Percentiles rank a stretch among this genome's conserved stretches.
phyloP scores from a whole-genome alignment of 768 basidiomycete genomes.

The Tulasnella calospora region DNA sequence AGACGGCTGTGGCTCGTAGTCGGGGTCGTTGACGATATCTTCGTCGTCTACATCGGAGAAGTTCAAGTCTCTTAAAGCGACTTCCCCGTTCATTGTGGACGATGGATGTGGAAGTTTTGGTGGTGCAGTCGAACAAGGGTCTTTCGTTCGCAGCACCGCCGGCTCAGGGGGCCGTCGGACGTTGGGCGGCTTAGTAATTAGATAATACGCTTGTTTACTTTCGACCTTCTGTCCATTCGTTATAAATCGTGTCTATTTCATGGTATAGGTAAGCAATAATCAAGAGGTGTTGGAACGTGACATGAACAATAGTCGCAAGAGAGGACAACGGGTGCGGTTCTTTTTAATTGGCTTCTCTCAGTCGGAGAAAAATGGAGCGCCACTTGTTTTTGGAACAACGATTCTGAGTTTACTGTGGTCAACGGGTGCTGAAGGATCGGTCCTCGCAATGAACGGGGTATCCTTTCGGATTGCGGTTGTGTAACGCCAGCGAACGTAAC shows the following conservation, averaged over 20 bases:
- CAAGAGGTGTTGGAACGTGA: background rate
- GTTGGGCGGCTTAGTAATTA: background rate
- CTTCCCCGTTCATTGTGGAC: background rate
- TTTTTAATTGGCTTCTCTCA: background rate
- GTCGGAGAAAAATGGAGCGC: background rate
- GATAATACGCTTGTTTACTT: background rate
- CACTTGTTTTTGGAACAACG: background rate
- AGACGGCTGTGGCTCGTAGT: background rate
- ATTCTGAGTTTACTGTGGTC: background rate
- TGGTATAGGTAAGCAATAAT: background rate
- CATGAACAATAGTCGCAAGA: background rate
- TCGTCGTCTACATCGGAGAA: background rate
- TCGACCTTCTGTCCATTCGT: background rate
- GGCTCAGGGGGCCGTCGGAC: background rate
- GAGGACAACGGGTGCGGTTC: too few species aligned
- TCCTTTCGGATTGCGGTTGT: slow-evolving; percentile 12
- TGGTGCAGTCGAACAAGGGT: background rate
- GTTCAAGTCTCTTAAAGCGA: background rate
- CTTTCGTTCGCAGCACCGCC: background rate
- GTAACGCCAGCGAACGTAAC: slow-evolving; percentile 13
- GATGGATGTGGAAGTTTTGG: background rate
- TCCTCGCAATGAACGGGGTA: background rate
- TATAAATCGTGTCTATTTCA: background rate
- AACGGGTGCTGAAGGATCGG: background rate
- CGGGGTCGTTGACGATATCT: background rate